Evolutionary conservation across 805 yeast species (phyloP), one percentile per base, ranked within the genome.

Genomic region (Ogataea ramenticola): DNA sequence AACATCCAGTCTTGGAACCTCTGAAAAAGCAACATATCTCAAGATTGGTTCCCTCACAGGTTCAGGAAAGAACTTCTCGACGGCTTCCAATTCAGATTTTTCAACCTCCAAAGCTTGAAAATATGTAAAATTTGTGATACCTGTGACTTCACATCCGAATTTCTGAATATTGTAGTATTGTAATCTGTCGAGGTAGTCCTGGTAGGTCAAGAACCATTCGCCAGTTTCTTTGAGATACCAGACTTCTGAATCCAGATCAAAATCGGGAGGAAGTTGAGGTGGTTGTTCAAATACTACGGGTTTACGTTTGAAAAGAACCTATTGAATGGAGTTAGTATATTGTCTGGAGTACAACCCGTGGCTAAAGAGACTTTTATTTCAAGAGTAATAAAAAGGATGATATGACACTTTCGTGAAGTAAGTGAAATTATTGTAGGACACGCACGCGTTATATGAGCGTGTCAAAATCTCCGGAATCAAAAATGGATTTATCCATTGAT

Each of bases 111-210:
- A 71, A 0, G 98, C 99, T 56, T 93, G 95, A 60, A 90, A 90
- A 60, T 77, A 93, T 1, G 96, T 87, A 46, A 91, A 72, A 55
- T 95, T 84, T 16, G 96, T 83, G 55, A 88, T 86, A 14, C 99
- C 99, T 0, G 97, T 87, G 40, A 91, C 84, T 64, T 93, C 99
- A 67, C 98, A 93, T 12, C 89, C 93, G 65, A 93, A 93, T 60
- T 87, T 86, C 52, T 79, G 80, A 41, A 76, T 71, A 47, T 74
- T 74, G 61, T 85, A 86, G 62, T 82, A 85, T 60, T 85, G 88
- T 70, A 85, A 65, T 44, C 91, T 66, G 20, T 65, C 65, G 40
- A 93, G 66, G 55, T 87, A 91, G 10, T 81, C 88, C 43, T 83
- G 86, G 61, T 93, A 91, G 6, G 70, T 68, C 14, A 68, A 52